Base-by-base conservation (phyloP, 2,329 filamentous ascomycete species). In the Penicillium sp. region DNA sequence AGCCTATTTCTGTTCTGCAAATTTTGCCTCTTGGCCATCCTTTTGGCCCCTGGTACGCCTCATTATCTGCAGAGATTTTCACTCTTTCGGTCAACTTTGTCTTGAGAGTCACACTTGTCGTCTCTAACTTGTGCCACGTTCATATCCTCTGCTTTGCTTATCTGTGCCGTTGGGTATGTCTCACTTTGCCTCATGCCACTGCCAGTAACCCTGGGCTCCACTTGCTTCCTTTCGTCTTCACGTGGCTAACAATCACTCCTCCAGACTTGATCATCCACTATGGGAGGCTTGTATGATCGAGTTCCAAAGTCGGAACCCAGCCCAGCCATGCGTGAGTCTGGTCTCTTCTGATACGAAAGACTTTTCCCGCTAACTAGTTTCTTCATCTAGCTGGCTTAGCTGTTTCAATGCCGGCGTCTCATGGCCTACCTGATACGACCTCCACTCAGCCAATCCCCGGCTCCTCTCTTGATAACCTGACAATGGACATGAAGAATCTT, bases 401-500 rank as follows among this genome's bases (percentile, higher is more conserved):
- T 22, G 26, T 32, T 31, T 10, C 24, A 24, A 32, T 43, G 20
- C 5, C 37, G 0, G 18, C 18, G 1, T 40, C 29, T 22, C 38
- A 18, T 14, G 18, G 26, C 4, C 18, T 43, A 13, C 16, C 14
- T 26, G 26, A 35, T 5, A 3, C 13, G 11, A 22, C 7, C 8
- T 2, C 4, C 1, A 4, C 7, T 10, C 26, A 43, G 0, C 11
- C 37, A n/a, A 22, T 50, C 6, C 37, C 26, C 1, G 10, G 16
- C 16, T 24, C 37, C 1, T 29, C 54, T 1, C 44, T 65, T 0
- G 55, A 64, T 11, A 4, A 67, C 0, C 63, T 76, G 32, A 64
- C 68, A 0, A 57, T 69, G 2, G 69, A 69, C 14, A 76, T 77
- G 67, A 74, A 73, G 35, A 56, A 56, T 0, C 56, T 78, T 5